Evolutionary conservation across 495 filamentous ascomycete genomes (phyloP).

Genomic region (Aspergillus nanangensis): DNA sequence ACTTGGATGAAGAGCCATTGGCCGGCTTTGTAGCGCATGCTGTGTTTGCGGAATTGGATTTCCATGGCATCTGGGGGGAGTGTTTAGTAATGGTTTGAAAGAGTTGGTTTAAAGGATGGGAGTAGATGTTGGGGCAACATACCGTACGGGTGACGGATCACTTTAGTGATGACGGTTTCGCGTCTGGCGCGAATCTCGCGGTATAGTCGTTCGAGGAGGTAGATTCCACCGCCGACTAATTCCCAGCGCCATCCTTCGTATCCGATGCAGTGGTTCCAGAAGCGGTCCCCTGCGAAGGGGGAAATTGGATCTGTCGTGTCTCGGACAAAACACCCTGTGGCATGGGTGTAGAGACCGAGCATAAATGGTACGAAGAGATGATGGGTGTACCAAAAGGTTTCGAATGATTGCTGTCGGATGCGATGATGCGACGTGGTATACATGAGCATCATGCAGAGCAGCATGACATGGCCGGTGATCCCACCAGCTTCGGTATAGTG

Average conservation of each 20-base stretch:
- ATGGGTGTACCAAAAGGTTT: constrained; percentile 99
- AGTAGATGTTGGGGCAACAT: constrained; percentile 26
- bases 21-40: constrained; percentile 96
- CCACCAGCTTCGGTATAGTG: constrained; percentile 88
- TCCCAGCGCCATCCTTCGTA: constrained; percentile 99
- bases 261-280: constrained; percentile 93
- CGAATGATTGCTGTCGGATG: constrained; percentile 94
- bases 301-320: constrained; percentile 66
- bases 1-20: constrained; percentile 97
- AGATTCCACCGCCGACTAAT: constrained; percentile 77
- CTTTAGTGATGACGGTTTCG: constrained; percentile 83
- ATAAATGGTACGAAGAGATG: constrained; percentile 97
- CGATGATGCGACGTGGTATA: constrained; percentile 92
- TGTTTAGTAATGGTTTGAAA: constrained; percentile 4
- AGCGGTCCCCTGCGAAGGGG: constrained; percentile 73
- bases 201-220: constrained; percentile 85
- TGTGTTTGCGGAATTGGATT: constrained; percentile 93
- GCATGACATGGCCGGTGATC: constrained; percentile 96
- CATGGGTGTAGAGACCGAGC: constrained; percentile 90
- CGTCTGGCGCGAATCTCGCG: constrained; percentile 81
- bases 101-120: constrained; percentile 12
- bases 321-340: constrained; percentile 92
- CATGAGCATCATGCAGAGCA: constrained; percentile 97
- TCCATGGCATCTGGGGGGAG: constrained; percentile 95
- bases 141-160: constrained; percentile 97